These are phyloP conservation scores for Ogataea paradorogensis DNA, from an alignment of 805 yeast genomes.

Conservation along the genomic window DNA sequence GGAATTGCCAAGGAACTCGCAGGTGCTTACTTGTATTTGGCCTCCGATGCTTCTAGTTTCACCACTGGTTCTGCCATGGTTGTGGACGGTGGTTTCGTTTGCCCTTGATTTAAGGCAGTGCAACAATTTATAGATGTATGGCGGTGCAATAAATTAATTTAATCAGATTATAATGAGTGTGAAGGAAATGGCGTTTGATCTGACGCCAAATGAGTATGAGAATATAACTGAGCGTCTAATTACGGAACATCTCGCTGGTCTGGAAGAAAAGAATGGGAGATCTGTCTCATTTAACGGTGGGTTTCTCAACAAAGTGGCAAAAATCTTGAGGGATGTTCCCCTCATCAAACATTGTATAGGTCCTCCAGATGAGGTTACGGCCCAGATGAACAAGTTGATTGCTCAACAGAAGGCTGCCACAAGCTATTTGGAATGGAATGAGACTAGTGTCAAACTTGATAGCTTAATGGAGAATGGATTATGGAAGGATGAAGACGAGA, in stretches of 20 bases:
- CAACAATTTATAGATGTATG: neutral
- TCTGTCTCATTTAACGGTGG: constrained; percentile 4
- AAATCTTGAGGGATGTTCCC: constrained; percentile 33
- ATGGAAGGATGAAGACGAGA: constrained; percentile 68
- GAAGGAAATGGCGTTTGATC: constrained; percentile 24
- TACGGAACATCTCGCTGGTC: constrained; percentile 3
- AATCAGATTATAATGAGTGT: constrained; percentile 12
- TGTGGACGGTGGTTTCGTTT: constrained; percentile 50
- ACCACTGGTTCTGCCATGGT: constrained; percentile 50
- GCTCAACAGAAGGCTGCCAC: constrained; percentile 47
- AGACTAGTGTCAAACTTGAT: constrained; percentile 62
- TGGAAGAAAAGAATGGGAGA: constrained; percentile 7
- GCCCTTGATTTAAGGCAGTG: constrained; percentile 17
- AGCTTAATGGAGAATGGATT: constrained; percentile 54
- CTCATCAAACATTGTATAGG: constrained; percentile 35
- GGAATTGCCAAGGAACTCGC: constrained; percentile 49
- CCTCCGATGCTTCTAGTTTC: constrained; percentile 49
- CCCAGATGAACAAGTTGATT: constrained; percentile 36
- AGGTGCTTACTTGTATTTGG: constrained; percentile 52
- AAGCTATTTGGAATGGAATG: constrained; percentile 61
- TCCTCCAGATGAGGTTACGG: constrained; percentile 38
- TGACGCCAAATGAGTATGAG: constrained; percentile 26
- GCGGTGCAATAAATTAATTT: constrained; percentile 1
- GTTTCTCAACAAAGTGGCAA: constrained; percentile 20
- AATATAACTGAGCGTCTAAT: constrained; percentile 26